Percentiles rank a stretch among this genome's conserved stretches.
Evolutionary conservation across 2,329 filamentous ascomycete genomes (phyloP).

Genomic region (Fusarium cyanostomum): DNA sequence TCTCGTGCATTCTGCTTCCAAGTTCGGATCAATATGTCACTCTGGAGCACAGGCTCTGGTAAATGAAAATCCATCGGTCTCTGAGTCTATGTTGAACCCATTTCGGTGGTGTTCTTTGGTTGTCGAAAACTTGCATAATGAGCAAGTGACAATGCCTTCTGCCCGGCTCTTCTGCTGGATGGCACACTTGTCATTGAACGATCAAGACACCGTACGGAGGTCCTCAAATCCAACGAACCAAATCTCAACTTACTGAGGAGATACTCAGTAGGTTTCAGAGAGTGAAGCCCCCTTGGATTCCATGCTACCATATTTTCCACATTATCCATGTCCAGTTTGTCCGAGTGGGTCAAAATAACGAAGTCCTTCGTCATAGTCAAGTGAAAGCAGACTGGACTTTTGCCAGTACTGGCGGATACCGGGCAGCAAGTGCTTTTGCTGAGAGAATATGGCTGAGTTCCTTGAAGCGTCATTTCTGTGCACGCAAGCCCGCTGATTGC

Average conservation of each 20-base stretch:
- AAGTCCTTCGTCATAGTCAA: no score
- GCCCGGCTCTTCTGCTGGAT: background rate
- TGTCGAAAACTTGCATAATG: background rate
- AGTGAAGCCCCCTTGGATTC: background rate
- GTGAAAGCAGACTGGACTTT: no score
- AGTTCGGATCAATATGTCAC: constrained; percentile 7
- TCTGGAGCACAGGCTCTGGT: background rate
- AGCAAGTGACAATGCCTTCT: background rate
- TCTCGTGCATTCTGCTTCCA: constrained; percentile 12
- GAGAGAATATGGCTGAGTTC: no score
- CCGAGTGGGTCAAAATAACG: no score
- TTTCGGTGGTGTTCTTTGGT: background rate
- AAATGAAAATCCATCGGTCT: background rate
- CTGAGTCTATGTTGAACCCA: background rate
- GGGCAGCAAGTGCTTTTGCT: background rate
- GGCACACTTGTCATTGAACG: background rate
- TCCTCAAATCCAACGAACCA: background rate
- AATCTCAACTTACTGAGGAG: background rate
- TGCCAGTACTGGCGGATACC: background rate
- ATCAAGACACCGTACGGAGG: background rate
- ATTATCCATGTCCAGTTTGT: no score
- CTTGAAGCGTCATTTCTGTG: no score
- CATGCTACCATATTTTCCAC: no score
- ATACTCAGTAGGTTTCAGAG: background rate
- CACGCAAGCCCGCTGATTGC: no score